These are phyloP conservation scores for Paraleonurus japonicus DNA, from an alignment of 257 asterid genomes.

Conservation along the genomic window DNA sequence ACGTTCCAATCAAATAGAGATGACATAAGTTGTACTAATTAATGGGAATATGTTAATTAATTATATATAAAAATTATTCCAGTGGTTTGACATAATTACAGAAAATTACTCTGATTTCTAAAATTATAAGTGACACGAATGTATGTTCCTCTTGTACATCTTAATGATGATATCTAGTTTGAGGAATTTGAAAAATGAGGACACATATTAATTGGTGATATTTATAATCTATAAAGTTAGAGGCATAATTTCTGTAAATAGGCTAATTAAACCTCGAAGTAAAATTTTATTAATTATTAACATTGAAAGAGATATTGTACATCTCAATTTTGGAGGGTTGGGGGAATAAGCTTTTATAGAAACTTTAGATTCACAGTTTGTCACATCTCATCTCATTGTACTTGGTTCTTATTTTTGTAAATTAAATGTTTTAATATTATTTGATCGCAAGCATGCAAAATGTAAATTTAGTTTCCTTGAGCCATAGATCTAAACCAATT, in stretches of 20 bases:
- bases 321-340: not conserved
- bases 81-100: not conserved
- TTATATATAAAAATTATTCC: not conserved
- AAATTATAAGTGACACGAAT: not conserved
- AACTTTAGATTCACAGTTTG: not conserved
- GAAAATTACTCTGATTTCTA: not conserved
- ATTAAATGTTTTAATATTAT: not conserved
- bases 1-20: too few relatives aligned
- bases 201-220: not conserved
- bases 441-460: not conserved
- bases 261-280: not conserved
- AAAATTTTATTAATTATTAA: not conserved
- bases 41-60: not conserved
- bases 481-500: not conserved
- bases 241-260: not conserved
- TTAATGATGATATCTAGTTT: not conserved
- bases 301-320: not conserved
- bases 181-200: not conserved
- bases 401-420: not conserved
- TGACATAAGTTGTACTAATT: not conserved
- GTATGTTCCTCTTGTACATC: not conserved
- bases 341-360: not conserved
- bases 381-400: not conserved
- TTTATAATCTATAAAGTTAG: not conserved
- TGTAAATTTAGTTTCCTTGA: not conserved